Conservation (phyloP, 306 rosid genomes). For the Acacia melanoxylon region DNA sequence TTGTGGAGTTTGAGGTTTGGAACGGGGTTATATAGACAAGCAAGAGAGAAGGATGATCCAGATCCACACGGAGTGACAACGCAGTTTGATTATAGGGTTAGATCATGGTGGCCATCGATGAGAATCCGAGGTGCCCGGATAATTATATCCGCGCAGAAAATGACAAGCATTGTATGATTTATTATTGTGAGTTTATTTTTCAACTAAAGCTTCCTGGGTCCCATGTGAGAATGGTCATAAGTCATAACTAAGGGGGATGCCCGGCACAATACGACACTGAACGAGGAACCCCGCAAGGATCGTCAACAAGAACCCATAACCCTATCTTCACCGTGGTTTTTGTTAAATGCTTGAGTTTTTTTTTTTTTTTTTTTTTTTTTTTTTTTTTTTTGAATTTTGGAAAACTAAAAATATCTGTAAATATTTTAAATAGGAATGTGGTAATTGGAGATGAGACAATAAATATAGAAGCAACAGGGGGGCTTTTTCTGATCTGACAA, state of each 20-base stretch:
- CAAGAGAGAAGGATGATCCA: background rate
- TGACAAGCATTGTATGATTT: background rate
- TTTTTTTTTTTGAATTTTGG: background rate
- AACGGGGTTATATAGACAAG: background rate
- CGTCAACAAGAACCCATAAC: background rate
- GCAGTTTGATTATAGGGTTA: background rate
- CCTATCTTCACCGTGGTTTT: background rate
- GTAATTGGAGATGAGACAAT: background rate
- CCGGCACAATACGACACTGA: background rate
- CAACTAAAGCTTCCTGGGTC: background rate
- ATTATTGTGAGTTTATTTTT: no score
- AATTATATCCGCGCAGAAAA: background rate
- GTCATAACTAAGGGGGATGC: no score
- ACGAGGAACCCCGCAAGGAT: background rate
- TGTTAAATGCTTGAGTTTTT: background rate
- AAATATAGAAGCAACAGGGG: background rate
- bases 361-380: no score
- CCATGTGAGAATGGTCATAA: background rate
- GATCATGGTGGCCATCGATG: background rate
- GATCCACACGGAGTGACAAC: background rate
- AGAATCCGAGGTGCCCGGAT: background rate
- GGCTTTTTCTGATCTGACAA: background rate
- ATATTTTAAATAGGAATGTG: background rate
- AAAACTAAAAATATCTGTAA: background rate
- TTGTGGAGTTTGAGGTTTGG: background rate